These are phyloP conservation scores for Aureobasidium melanogenum DNA, from an alignment of 2,329 filamentous ascomycete genomes.

Conservation along the genomic window DNA sequence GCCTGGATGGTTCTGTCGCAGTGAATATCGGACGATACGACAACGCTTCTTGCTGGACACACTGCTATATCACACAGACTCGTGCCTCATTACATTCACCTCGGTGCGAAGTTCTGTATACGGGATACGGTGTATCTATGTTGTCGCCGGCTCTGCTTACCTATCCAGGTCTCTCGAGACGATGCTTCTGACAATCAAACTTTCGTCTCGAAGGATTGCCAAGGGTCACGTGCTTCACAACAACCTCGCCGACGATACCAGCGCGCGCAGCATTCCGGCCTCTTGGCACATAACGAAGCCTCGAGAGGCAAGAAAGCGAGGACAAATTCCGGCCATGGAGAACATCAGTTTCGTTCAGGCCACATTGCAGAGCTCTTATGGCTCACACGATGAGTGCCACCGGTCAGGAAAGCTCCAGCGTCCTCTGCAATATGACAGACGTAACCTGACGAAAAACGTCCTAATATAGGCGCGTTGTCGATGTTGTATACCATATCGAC, in stretches of 20 bases:
- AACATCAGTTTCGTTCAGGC: not conserved
- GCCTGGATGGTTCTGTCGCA: too few relatives aligned
- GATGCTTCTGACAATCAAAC: not conserved
- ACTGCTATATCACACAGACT: too few relatives aligned
- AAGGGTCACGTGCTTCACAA: not conserved
- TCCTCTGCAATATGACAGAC: not conserved
- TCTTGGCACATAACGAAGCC: not conserved
- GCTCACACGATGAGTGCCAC: not conserved
- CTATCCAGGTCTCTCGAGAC: not conserved
- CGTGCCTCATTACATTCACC: too few relatives aligned
- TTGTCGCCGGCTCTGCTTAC: not conserved
- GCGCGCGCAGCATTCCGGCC: not conserved
- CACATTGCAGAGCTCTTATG: too few relatives aligned
- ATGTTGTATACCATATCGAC: not conserved
- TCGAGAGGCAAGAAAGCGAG: too few relatives aligned
- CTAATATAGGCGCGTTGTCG: not conserved
- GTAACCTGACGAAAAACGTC: not conserved
- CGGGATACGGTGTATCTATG: not conserved
- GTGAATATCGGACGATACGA: too few relatives aligned
- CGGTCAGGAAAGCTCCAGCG: not conserved
- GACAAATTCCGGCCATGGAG: not conserved
- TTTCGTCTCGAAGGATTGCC: not conserved
- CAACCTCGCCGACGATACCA: not conserved
- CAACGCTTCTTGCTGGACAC: too few relatives aligned
- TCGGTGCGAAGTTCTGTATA: too few relatives aligned